Evolutionary conservation across 805 yeast genomes (phyloP).

Genomic region (Saturnispora sekii): DNA sequence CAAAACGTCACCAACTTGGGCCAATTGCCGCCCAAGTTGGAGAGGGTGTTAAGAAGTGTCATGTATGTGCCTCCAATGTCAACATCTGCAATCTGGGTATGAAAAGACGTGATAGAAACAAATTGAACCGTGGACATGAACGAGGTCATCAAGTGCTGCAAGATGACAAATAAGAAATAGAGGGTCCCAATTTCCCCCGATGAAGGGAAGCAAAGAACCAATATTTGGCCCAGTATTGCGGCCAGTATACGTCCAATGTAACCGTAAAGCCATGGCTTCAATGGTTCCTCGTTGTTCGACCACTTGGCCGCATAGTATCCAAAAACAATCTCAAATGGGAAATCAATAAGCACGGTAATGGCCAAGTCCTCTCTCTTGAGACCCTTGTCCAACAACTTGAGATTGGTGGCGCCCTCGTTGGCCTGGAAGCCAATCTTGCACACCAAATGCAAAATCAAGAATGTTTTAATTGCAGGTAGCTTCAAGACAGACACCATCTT

Average conservation of each 20-base stretch:
- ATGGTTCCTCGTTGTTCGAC: slow-evolving; percentile 71
- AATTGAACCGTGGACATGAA: slow-evolving; percentile 94
- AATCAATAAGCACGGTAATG: slow-evolving; percentile 83
- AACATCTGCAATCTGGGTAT: slow-evolving; percentile 93
- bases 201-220: slow-evolving; percentile 64
- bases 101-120: slow-evolving; percentile 90
- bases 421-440: slow-evolving; percentile 92
- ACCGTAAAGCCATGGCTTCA: slow-evolving; percentile 85
- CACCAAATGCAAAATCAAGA: slow-evolving; percentile 64
- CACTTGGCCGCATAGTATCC: slow-evolving; percentile 95
- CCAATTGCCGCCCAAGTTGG: slow-evolving; percentile 97
- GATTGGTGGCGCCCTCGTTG: slow-evolving; percentile 90
- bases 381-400: slow-evolving; percentile 84
- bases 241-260: slow-evolving; percentile 72
- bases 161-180: slow-evolving; percentile 63
- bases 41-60: slow-evolving; percentile 88
- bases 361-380: slow-evolving; percentile 90
- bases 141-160: slow-evolving; percentile 77
- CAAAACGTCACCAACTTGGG: slow-evolving; percentile 74
- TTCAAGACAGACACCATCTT: slow-evolving; percentile 64
- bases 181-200: slow-evolving; percentile 35
- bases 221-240: slow-evolving; percentile 64
- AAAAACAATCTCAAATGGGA: slow-evolving; percentile 90
- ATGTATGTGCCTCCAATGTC: slow-evolving; percentile 94
- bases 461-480: slow-evolving; percentile 60